Base-by-base conservation (phyloP, 1,139 yeast genomes). In the Suhomyces yuchorum region DNA sequence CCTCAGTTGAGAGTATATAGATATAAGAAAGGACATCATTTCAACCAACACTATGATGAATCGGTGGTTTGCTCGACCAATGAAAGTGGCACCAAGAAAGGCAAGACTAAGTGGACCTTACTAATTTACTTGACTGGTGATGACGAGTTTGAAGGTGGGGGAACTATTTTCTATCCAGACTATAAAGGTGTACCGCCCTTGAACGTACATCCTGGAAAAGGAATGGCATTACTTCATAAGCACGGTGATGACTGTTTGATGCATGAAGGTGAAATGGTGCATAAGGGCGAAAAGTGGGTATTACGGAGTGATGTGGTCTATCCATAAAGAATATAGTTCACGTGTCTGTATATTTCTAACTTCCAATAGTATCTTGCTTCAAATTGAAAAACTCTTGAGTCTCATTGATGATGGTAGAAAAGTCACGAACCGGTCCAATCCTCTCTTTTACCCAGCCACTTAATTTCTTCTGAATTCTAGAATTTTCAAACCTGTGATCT, bases 371-470 rank as follows among this genome's bases (percentile, higher is more conserved):
- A 52, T 48, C 26, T n/a, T 38, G 32, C 37, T 57, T 58, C 8
- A 56, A 47, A 35, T 44, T 51, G 50, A 67, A 69, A 51, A 66
- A 69, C 14, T 63, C 68, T 19, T 53, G 50, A 1, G 71, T 62
- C 24, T 61, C 56, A 8, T 52, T 50, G 9, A 65, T 38, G 1
- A 62, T 50, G 19, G 56, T 51, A 4, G 48, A 40, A 28, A 57
- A 48, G 5, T 44, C 17, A 4, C 47, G 34, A 15, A 44, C 33
- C 9, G 46, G 47, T 8, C 51, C 41, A 12, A 69, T 51, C 47
- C 86, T 61, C 23, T 77, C 73, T 42, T 75, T 69, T 15, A 92
- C 87, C 98, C 99, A 92, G 1, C 77, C 76, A 37, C 96, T 88
- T 35, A 92, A 68, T 61, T 89, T 90, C 0, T 56, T 52, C 56